These are phyloP conservation scores for Kodamaea ohmeri DNA, from an alignment of 1,139 yeast species.

Conservation along the genomic window DNA sequence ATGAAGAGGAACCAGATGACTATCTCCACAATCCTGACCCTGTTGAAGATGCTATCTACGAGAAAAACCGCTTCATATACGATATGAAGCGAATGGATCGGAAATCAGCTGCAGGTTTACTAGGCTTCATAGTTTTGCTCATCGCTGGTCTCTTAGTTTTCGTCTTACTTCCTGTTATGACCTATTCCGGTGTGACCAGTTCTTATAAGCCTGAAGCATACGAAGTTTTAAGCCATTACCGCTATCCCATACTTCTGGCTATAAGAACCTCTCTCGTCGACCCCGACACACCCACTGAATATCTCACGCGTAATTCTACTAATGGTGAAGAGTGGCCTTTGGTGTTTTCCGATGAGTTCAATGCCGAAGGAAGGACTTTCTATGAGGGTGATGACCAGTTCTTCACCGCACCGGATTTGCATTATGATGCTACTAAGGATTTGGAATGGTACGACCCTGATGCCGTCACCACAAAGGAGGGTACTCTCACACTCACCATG, in stretches of 20 bases:
- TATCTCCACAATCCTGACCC: slow-evolving; percentile 31
- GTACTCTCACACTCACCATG: slow-evolving; percentile 25
- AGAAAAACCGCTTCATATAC: slow-evolving; percentile 24
- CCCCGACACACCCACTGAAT: slow-evolving; percentile 26
- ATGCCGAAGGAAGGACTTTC: slow-evolving; percentile 29
- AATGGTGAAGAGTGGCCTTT: slow-evolving; percentile 25
- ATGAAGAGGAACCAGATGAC: slow-evolving; percentile 28
- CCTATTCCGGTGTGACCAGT: slow-evolving; percentile 22
- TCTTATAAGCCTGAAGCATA: slow-evolving; percentile 18
- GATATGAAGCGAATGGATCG: slow-evolving; percentile 26
- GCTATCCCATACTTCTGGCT: slow-evolving; percentile 25
- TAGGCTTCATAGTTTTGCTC: slow-evolving; percentile 20
- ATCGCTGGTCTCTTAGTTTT: slow-evolving; percentile 20
- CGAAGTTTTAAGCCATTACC: slow-evolving; percentile 22
- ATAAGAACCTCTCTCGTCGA: slow-evolving; percentile 25
- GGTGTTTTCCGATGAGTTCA: slow-evolving; percentile 30
- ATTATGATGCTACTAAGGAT: slow-evolving; percentile 31
- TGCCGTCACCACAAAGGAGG: slow-evolving; percentile 30
- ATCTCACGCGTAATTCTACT: slow-evolving; percentile 13
- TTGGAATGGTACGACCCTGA: slow-evolving; percentile 36
- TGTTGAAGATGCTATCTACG: slow-evolving; percentile 27
- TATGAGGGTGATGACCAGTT: slow-evolving; percentile 34
- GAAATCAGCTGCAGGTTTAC: slow-evolving; percentile 21
- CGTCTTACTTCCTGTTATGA: slow-evolving; percentile 24
- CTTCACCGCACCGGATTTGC: slow-evolving; percentile 27